Evolutionary conservation across 345 rosid species (phyloP).

Genomic region (Eutrema japonicum): DNA sequence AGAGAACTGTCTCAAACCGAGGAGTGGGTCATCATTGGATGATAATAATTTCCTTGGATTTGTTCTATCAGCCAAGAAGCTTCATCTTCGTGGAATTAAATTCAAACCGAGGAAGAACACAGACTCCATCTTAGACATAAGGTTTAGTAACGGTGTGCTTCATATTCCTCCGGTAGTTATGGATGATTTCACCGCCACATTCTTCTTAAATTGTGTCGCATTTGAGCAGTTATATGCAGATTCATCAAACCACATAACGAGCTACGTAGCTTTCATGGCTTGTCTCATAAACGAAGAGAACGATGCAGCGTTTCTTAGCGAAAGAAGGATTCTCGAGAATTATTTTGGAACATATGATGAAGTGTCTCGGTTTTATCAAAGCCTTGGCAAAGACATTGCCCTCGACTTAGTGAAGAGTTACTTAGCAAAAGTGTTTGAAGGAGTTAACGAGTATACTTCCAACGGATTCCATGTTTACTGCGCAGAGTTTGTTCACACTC

Average conservation of each 20-base stretch:
- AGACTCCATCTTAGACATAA: constrained; percentile 56
- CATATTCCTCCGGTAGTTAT: constrained; percentile 53
- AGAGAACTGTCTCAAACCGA: too few relatives aligned
- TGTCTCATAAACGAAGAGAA: constrained; percentile 53
- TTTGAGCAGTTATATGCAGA: constrained; percentile 59
- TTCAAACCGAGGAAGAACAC: constrained; percentile 43
- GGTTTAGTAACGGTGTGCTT: constrained; percentile 49
- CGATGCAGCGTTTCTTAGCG: constrained; percentile 55
- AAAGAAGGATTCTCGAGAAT: constrained; percentile 55
- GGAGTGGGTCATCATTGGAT: neutral
- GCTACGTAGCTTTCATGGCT: constrained; percentile 58
- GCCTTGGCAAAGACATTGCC: constrained; percentile 55
- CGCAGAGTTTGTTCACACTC: constrained; percentile 57
- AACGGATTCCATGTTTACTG: constrained; percentile 55
- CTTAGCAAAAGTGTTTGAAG: constrained; percentile 48
- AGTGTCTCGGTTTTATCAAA: constrained; percentile 53
- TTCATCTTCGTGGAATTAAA: constrained; percentile 52
- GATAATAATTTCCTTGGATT: constrained; percentile 34
- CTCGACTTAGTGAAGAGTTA: constrained; percentile 52
- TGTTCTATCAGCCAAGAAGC: constrained; percentile 53
- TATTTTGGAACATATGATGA: constrained; percentile 59
- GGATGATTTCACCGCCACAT: constrained; percentile 48
- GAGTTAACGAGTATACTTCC: constrained; percentile 54
- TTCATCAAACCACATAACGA: constrained; percentile 53
- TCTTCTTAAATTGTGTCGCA: constrained; percentile 59